Percentiles rank a stretch among this genome's conserved stretches.
These are phyloP conservation scores for Pleurotus ostreatus DNA, from an alignment of 768 basidiomycete species.

Conservation along the genomic window DNA sequence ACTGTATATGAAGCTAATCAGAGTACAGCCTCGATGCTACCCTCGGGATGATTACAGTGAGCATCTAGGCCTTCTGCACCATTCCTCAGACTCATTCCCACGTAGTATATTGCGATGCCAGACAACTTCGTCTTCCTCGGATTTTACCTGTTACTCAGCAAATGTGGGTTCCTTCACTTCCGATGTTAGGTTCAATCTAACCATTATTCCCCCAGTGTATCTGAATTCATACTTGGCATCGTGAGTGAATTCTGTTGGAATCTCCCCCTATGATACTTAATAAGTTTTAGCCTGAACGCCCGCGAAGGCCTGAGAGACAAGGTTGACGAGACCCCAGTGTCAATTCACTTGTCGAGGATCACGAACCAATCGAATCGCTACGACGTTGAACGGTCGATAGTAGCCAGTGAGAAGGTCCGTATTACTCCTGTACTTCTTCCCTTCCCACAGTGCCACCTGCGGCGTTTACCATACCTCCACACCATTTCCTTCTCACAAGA, in stretches of 20 bases:
- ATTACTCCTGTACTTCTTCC: not conserved
- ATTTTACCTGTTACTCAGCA: slow-evolving; percentile 9
- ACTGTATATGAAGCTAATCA: no score
- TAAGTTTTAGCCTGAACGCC: slow-evolving; percentile 1
- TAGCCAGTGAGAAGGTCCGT: slow-evolving; percentile 6
- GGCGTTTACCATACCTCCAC: not conserved
- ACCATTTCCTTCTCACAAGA: not conserved
- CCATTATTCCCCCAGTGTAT: not conserved
- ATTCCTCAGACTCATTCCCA: not conserved
- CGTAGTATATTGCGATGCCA: slow-evolving; percentile 8
- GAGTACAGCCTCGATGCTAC: slow-evolving; percentile 6
- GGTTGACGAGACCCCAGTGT: slow-evolving; percentile 5
- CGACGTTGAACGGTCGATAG: not conserved
- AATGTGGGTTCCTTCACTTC: not conserved
- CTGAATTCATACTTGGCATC: slow-evolving; percentile 9
- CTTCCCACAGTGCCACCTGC: not conserved
- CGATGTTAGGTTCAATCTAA: not conserved
- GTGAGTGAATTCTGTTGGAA: not conserved
- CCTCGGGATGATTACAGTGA: slow-evolving; percentile 7
- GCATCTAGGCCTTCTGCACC: not conserved
- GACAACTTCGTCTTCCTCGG: slow-evolving; percentile 9
- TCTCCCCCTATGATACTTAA: not conserved
- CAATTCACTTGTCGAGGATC: slow-evolving; percentile 8
- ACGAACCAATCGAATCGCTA: slow-evolving; percentile 5
- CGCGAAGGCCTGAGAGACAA: slow-evolving; percentile 7